Evolutionary conservation across 345 rosid genomes (phyloP).

Genomic region (Triadica sebifera): DNA sequence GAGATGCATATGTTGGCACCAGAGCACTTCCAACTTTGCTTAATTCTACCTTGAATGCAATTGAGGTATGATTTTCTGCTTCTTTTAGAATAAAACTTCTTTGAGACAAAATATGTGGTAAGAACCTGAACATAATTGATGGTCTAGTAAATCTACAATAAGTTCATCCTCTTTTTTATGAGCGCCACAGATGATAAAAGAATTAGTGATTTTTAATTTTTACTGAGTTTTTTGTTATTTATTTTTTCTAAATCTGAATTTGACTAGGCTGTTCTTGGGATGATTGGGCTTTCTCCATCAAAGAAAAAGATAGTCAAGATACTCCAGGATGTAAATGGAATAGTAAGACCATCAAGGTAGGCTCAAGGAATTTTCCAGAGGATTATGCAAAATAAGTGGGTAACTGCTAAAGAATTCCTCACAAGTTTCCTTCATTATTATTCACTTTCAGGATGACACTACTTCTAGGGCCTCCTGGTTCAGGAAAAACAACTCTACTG

Average conservation of each 20-base stretch:
- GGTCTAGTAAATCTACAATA: too few relatives aligned
- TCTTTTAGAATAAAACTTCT: background rate
- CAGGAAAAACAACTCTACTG: slow-evolving; percentile 44
- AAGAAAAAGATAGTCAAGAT: slow-evolving; percentile 41
- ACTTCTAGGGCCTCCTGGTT: slow-evolving; percentile 44
- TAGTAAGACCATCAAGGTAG: slow-evolving; percentile 43
- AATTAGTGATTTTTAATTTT: background rate
- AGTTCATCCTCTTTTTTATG: background rate
- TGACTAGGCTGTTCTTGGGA: slow-evolving; percentile 28
- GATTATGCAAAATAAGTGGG: background rate
- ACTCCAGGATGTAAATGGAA: slow-evolving; percentile 37
- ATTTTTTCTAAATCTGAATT: background rate
- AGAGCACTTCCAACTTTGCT: slow-evolving; percentile 45
- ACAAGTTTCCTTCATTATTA: too few relatives aligned
- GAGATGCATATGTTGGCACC: slow-evolving; percentile 40
- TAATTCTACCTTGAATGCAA: slow-evolving; percentile 34
- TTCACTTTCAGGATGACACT: slow-evolving; percentile 34
- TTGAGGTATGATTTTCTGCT: slow-evolving; percentile 27
- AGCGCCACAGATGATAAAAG: background rate
- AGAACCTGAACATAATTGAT: background rate
- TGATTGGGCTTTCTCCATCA: slow-evolving; percentile 35
- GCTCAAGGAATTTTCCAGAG: background rate
- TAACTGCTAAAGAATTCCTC: too few relatives aligned
- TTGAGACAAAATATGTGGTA: background rate
- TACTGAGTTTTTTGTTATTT: too few relatives aligned